Percentiles rank a stretch among this genome's conserved stretches.
These are phyloP conservation scores for Ophiostoma sp. DNA, from an alignment of 2,329 filamentous ascomycete genomes.

Conservation along the genomic window DNA sequence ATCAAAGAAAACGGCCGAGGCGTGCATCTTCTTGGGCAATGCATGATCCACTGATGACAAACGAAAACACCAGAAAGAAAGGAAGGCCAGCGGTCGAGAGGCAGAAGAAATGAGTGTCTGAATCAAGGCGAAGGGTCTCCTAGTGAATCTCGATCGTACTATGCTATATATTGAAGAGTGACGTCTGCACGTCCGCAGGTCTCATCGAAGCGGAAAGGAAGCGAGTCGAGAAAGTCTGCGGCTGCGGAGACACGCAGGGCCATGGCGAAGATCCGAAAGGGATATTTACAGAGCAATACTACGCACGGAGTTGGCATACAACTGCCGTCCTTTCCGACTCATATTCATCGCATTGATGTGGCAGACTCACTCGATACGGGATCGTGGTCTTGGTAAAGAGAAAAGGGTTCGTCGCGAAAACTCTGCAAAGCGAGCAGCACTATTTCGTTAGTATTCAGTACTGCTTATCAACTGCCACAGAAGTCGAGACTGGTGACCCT, in stretches of 20 bases:
- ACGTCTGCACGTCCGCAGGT: background rate
- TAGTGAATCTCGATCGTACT: background rate
- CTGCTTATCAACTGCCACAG: background rate
- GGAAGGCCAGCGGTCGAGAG: background rate
- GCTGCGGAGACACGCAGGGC: background rate
- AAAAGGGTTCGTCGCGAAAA: background rate
- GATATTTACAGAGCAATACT: too few relatives aligned
- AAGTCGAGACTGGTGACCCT: background rate
- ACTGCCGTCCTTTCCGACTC: too few relatives aligned
- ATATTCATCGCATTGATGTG: background rate
- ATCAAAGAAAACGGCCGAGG: conserved; percentile 1
- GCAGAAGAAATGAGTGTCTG: background rate
- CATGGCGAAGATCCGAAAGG: too few relatives aligned
- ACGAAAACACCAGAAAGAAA: conserved; percentile 11
- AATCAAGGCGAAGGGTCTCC: background rate
- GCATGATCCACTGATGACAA: conserved; percentile 9
- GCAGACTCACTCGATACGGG: too few relatives aligned
- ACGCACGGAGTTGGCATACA: too few relatives aligned
- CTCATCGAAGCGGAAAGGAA: background rate
- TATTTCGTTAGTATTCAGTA: background rate
- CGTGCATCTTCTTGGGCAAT: background rate
- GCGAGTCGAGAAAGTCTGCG: background rate
- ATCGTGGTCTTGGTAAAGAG: background rate
- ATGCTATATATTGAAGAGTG: background rate
- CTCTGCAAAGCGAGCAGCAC: background rate